A percentile compares a stretch with the other conserved stretches of the same genome.
Evolutionary conservation across 139 green algal genomes (phyloP).

Genomic region (Micromonas pusilla): DNA sequence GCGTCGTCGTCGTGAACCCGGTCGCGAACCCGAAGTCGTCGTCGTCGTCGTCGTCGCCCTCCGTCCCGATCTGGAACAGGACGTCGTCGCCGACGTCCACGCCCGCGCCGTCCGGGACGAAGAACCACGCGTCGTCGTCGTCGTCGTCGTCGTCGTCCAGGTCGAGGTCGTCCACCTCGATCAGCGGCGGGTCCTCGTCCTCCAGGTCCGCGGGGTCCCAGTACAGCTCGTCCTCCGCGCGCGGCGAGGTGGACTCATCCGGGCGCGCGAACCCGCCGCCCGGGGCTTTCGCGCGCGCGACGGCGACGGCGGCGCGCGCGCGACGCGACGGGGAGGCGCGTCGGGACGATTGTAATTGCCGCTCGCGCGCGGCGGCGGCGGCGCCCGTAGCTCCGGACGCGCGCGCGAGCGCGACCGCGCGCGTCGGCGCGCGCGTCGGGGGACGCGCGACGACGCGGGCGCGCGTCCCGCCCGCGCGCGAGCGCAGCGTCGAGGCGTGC

Average conservation of each 20-base stretch:
- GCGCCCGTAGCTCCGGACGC: too few relatives aligned
- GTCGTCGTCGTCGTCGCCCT: neutral
- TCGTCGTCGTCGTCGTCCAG: neutral
- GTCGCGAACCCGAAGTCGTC: neutral
- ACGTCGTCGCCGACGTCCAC: neutral
- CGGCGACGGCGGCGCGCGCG: too few relatives aligned
- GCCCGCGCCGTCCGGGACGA: conserved; percentile 4
- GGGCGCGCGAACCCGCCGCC: too few relatives aligned
- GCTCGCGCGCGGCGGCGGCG: too few relatives aligned
- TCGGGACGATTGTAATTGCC: too few relatives aligned
- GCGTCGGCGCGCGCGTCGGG: too few relatives aligned
- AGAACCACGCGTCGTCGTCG: conserved; percentile 23
- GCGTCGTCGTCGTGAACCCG: neutral
- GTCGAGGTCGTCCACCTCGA: neutral
- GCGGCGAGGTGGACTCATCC: neutral
- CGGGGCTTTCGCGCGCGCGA: too few relatives aligned
- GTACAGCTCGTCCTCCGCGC: neutral
- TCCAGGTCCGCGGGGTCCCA: neutral
- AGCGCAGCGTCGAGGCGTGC: too few relatives aligned
- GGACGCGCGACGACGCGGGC: too few relatives aligned
- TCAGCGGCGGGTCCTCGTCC: neutral
- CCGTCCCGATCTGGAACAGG: neutral
- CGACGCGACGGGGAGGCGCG: too few relatives aligned
- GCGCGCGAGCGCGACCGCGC: too few relatives aligned
- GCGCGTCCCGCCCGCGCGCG: too few relatives aligned